These are phyloP conservation scores for Taxillus chinensis DNA, from an alignment of 164 flowering plant species.

Conservation along the genomic window DNA sequence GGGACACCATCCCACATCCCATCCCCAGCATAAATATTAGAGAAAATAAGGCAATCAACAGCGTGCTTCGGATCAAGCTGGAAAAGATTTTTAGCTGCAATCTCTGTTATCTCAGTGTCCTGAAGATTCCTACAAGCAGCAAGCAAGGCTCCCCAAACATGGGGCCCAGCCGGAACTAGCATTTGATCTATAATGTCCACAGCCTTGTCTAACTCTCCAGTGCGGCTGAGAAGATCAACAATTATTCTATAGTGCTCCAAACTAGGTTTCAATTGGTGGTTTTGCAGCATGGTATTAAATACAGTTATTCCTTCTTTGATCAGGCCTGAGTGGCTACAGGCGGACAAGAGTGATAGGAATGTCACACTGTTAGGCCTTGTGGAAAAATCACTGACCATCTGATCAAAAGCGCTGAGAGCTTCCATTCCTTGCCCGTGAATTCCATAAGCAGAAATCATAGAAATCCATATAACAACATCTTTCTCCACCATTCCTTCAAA, in stretches of 20 bases:
- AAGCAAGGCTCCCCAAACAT: slow-evolving; percentile 56
- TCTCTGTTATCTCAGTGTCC: slow-evolving; percentile 30
- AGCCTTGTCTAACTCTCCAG: slow-evolving; percentile 37
- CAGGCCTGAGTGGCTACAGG: slow-evolving; percentile 52
- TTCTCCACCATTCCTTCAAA: slow-evolving; percentile 21
- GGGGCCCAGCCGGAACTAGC: slow-evolving; percentile 24
- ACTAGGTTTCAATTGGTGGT: slow-evolving; percentile 20
- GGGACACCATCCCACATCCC: slow-evolving; percentile 35
- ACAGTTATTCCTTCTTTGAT: slow-evolving; percentile 35
- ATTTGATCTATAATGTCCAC: slow-evolving; percentile 26
- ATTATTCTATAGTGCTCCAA: slow-evolving; percentile 37
- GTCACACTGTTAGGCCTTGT: slow-evolving; percentile 38
- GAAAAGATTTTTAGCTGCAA: slow-evolving; percentile 30
- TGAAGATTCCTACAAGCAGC: slow-evolving; percentile 44
- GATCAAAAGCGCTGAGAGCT: slow-evolving; percentile 25
- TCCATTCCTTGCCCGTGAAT: slow-evolving; percentile 41
- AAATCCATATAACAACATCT: slow-evolving; percentile 49
- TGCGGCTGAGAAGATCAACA: slow-evolving; percentile 59
- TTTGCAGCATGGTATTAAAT: slow-evolving; percentile 34
- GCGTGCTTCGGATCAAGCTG: slow-evolving; percentile 30
- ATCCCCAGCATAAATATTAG: slow-evolving; percentile 36
- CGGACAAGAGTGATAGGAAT: slow-evolving; percentile 42
- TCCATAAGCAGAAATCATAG: slow-evolving; percentile 48
- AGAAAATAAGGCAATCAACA: slow-evolving; percentile 39
- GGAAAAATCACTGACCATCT: slow-evolving; percentile 23